phyloP scores from a whole-genome alignment of 345 rosid genomes.

The Bretschneidera sinensis region DNA sequence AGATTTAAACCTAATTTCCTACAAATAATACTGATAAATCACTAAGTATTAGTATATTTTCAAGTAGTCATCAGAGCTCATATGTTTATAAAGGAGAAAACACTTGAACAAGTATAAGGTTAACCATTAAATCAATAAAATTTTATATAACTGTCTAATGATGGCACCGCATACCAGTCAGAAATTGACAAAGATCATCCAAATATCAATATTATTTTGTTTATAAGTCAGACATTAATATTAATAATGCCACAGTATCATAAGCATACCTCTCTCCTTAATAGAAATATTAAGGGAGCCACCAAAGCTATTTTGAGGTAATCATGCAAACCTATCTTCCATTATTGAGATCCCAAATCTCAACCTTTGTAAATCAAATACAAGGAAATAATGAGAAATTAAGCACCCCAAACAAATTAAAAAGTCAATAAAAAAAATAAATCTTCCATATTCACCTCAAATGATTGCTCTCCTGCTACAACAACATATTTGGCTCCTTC shows the following conservation, averaged over 20 bases:
- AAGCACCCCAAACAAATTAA: constrained; percentile 2
- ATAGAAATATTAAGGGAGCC: constrained; percentile 34
- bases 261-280: constrained; percentile 50
- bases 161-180: not conserved
- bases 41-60: too few relatives aligned
- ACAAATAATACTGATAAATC: too few relatives aligned
- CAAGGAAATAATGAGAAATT: constrained; percentile 14
- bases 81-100: too few relatives aligned
- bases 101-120: too few relatives aligned
- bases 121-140: too few relatives aligned
- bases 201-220: too few relatives aligned
- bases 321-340: constrained; percentile 41
- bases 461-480: constrained; percentile 65
- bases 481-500: constrained; percentile 54
- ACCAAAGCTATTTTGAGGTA: constrained; percentile 39
- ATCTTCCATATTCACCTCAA: constrained; percentile 41
- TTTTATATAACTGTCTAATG: not conserved
- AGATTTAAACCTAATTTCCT: too few relatives aligned
- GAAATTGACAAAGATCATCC: not conserved
- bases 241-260: not conserved
- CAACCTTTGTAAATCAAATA: constrained; percentile 46
- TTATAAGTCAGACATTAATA: too few relatives aligned
- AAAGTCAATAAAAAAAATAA: not conserved
- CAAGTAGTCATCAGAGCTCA: too few relatives aligned
- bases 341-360: constrained; percentile 76